A percentile compares a stretch with the other conserved stretches of the same genome.
Conservation (phyloP, 106 monocot species). For the Dendrobium catenatum region DNA sequence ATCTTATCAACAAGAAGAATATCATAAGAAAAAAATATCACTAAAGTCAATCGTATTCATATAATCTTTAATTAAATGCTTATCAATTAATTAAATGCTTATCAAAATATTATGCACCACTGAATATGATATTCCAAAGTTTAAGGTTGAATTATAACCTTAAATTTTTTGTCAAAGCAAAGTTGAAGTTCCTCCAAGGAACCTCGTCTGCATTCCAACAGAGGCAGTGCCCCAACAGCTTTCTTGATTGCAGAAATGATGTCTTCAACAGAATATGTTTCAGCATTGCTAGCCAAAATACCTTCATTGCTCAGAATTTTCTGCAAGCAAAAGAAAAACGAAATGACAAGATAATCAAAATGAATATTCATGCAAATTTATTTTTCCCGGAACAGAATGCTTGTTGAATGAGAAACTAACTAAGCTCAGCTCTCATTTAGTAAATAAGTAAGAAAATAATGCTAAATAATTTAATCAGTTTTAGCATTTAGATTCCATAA, state of each 20-base stretch:
- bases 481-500: not conserved
- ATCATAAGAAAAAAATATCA: too few relatives aligned
- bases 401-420: too few relatives aligned
- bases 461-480: not conserved
- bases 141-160: constrained; percentile 24
- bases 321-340: constrained; percentile 22
- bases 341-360: not conserved
- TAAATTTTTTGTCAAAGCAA: constrained; percentile 83
- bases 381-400: not conserved
- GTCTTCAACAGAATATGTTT: constrained; percentile 45
- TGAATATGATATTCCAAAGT: not conserved
- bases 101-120: not conserved
- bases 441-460: not conserved
- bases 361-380: not conserved
- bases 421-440: too few relatives aligned
- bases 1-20: too few relatives aligned
- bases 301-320: constrained; percentile 54
- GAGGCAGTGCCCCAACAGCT: constrained; percentile 63
- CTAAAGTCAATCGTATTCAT: too few relatives aligned
- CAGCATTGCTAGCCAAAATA: constrained; percentile 51
- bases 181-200: constrained; percentile 68
- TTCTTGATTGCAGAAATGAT: constrained; percentile 47
- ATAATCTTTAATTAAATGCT: too few relatives aligned
- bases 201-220: constrained; percentile 53
- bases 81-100: not conserved